A percentile compares a stretch with the other conserved stretches of the same genome.
Conservation (phyloP, 164 flowering plant genomes). For the Dillenia turbinata region DNA sequence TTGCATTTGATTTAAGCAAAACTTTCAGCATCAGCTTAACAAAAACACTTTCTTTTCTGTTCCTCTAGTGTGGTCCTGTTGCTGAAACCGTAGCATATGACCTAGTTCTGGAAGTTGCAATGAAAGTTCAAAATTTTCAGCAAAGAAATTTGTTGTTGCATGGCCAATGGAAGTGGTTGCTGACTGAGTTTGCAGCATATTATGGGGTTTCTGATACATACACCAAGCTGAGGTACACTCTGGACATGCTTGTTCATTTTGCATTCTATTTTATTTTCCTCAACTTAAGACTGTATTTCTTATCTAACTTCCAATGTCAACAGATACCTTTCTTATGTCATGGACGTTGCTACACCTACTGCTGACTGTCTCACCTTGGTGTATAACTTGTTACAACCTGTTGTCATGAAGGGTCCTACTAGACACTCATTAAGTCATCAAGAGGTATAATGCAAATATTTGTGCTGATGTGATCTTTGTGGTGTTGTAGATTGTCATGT, state of each 20-base stretch:
- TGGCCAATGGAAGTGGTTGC: constrained; percentile 93
- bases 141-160: constrained; percentile 66
- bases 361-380: constrained; percentile 82
- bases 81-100: constrained; percentile 99
- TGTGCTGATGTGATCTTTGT: background rate
- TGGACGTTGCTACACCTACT: constrained; percentile 98
- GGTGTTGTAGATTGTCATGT: too few species aligned
- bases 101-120: constrained; percentile 78
- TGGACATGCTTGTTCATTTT: background rate
- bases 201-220: constrained; percentile 91
- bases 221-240: constrained; percentile 66
- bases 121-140: constrained; percentile 81
- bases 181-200: constrained; percentile 80
- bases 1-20: too few species aligned
- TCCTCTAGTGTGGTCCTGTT: constrained; percentile 76
- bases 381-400: constrained; percentile 69
- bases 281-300: constrained; percentile 8
- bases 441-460: constrained; percentile 53
- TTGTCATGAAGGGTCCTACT: constrained; percentile 58
- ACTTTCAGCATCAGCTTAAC: too few species aligned
- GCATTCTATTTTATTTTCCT: background rate
- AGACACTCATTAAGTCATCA: constrained; percentile 83
- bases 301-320: constrained; percentile 7
- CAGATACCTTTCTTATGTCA: constrained; percentile 90
- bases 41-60: constrained; percentile 17